Base-by-base conservation (phyloP, 2,329 filamentous ascomycete species). In the Elsinoe ampelina region DNA sequence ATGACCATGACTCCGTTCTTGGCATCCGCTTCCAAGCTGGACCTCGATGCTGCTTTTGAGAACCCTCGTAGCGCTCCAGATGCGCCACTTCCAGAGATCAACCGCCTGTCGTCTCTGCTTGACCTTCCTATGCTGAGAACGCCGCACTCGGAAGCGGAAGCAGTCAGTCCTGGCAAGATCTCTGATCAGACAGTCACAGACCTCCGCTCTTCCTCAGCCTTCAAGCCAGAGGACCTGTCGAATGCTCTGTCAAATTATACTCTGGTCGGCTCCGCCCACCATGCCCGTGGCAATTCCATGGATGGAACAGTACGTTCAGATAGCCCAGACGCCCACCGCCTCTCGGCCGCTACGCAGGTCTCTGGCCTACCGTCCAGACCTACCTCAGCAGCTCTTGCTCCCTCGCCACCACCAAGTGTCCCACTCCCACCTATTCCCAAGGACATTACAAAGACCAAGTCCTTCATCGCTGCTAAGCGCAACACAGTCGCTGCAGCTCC, bases 391-490 rank as follows among this genome's bases (percentile, higher is more conserved):
- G 47, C 57, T 19, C 26, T 43, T 22, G 51, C 55, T 15, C 58
- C 56, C 42, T 54, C 59, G 20, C 55, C 58, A 38, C 59, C 59
- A 32, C 59, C 52, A 6, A 22, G 45, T 15, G 43, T 57, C 17
- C 59, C 58, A 19, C 58, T 57, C n/a, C 50, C 57, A 20, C 56
- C 56, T 34, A 39, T 52, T 17, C 56, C 56, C 19, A 38, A 12
- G 70, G 50, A 56, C 72, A 70, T 47, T 71, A 72, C 26, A 8
- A 48, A 45, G 41, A 39, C 54, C 4, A 71, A 67, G 52, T 73
- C 72, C 20, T 72, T 69, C 30, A 73, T 70, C 2, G 65, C 67
- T 1, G 58, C 65, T 3, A 72, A 61, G 55, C 61, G 67, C 67
- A 67, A 50, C 47, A 45, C 64, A 63, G 38, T 65, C 63, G 3